Base-by-base conservation (phyloP, 2,329 filamentous ascomycete genomes). In the Colletotrichum lini region DNA sequence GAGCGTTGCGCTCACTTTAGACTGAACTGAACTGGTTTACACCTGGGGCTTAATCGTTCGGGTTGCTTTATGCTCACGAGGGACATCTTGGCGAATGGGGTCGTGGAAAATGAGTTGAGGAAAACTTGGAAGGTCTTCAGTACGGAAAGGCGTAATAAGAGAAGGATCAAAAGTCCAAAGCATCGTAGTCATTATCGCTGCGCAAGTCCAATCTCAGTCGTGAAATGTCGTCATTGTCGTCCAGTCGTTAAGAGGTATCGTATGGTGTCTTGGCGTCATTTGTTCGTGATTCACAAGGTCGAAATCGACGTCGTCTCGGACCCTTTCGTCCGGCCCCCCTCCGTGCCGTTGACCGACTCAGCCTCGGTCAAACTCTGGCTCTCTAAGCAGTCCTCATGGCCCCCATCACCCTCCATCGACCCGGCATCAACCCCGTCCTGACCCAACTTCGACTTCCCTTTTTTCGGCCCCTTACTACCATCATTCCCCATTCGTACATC, bases 271-370 rank as follows among this genome's bases (percentile, higher is more conserved):
- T 38, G 35, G 35, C 26, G 12, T 23, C 52, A 54, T 40, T 21
- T 30, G 7, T 15, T 42, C 12, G 12, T 18, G 21, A 35, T 40
- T 68, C 58, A 71, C 30, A 71, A 47, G 0, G 81, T 82, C 21
- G 81, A 81, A 62, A 79, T 68, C 1, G 81, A 83, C 18, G 80
- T 80, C 50, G 82, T 80, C 64, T 82, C 82, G 2, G 81, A 82
- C n/a, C 78, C 78, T 71, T 81, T 82, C 5, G 78, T 77, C 26
- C 73, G 57, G 35, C 35, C 35, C 1, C 49, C 75, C 6, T 78
- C 77, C 18, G 79, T 78, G 4, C 78, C 80, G 40, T 77, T 78
- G 57, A 80, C 82, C 10, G 80, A 82, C 45, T 79, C 81, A 1
- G 76, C 76, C 52, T 82, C 82, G 40, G 79, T 77, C 74, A 82